These are phyloP conservation scores for Geotrichum fermentans DNA, from an alignment of 1,139 yeast genomes.

Conservation along the genomic window DNA sequence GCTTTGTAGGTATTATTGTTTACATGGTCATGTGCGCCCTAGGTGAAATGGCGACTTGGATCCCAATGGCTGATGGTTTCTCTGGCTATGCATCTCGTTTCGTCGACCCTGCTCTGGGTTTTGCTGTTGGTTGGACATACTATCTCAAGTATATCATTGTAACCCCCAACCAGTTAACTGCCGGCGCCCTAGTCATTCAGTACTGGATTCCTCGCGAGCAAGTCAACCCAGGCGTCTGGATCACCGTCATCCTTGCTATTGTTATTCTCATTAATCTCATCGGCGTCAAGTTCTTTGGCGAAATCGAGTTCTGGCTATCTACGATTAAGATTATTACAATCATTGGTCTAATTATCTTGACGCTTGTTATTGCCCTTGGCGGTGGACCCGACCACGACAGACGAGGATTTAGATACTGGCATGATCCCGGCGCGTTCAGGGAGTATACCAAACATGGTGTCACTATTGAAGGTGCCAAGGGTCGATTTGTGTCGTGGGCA, in stretches of 20 bases:
- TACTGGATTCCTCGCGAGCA: conserved; percentile 52
- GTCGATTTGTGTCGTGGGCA: conserved; percentile 60
- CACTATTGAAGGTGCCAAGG: conserved; percentile 40
- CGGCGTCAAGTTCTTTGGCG: conserved; percentile 64
- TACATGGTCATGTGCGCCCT: conserved; percentile 65
- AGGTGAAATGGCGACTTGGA: conserved; percentile 71
- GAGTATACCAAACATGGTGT: conserved; percentile 35
- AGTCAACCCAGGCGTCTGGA: conserved; percentile 66
- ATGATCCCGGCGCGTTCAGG: conserved; percentile 57
- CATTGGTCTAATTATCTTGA: conserved; percentile 63
- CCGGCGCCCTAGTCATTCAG: conserved; percentile 57
- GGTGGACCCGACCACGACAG: conserved; percentile 63
- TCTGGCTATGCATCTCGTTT: conserved; percentile 66
- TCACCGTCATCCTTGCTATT: conserved; percentile 59
- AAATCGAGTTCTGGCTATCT: conserved; percentile 65
- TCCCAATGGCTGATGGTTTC: conserved; percentile 66
- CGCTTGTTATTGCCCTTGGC: conserved; percentile 68
- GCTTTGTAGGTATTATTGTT: conserved; percentile 58
- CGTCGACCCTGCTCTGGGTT: conserved; percentile 66
- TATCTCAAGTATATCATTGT: conserved; percentile 59
- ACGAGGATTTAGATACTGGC: conserved; percentile 64
- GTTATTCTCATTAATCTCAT: conserved; percentile 51
- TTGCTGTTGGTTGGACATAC: conserved; percentile 69
- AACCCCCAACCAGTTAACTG: conserved; percentile 55
- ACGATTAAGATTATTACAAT: conserved; percentile 64